A percentile compares a stretch with the other conserved stretches of the same genome.
Conservation (phyloP, 768 basidiomycete genomes). For the Tylopilus sp. region DNA sequence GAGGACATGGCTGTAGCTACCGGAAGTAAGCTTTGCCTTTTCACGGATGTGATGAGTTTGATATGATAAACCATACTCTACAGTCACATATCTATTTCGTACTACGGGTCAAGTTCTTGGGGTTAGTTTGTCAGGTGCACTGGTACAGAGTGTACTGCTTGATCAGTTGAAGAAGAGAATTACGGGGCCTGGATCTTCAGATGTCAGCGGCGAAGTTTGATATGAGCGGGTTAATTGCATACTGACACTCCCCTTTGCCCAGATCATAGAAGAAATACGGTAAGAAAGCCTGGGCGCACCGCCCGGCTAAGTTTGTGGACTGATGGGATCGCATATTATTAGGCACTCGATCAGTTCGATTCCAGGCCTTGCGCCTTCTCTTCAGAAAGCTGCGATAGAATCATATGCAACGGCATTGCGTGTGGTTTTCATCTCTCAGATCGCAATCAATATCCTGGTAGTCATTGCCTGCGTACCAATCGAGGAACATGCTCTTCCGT, state of each 20-base stretch:
- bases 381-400: conserved; percentile 60
- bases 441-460: conserved; percentile 59
- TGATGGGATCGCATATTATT: conserved; percentile 13
- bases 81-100: conserved; percentile 91
- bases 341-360: conserved; percentile 76
- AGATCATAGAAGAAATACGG: conserved; percentile 77
- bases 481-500: conserved; percentile 65
- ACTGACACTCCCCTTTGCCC: conserved; percentile 23
- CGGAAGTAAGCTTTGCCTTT: conserved; percentile 60
- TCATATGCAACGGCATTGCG: conserved; percentile 79
- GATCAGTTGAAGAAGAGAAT: conserved; percentile 70
- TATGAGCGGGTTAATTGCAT: conserved; percentile 21
- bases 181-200: conserved; percentile 65
- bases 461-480: conserved; percentile 73
- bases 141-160: conserved; percentile 78
- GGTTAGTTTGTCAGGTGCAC: conserved; percentile 80
- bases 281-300: conserved; percentile 25
- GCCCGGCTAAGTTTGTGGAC: conserved; percentile 8
- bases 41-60: conserved; percentile 8
- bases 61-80: not conserved
- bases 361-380: conserved; percentile 51
- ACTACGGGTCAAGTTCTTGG: conserved; percentile 95
- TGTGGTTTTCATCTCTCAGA: conserved; percentile 80
- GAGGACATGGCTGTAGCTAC: conserved; percentile 87
- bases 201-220: conserved; percentile 50